Evolutionary conservation across 495 filamentous ascomycete genomes (phyloP), one percentile per base, ranked within the genome.

Genomic region (Astrothelium subdiscretum): DNA sequence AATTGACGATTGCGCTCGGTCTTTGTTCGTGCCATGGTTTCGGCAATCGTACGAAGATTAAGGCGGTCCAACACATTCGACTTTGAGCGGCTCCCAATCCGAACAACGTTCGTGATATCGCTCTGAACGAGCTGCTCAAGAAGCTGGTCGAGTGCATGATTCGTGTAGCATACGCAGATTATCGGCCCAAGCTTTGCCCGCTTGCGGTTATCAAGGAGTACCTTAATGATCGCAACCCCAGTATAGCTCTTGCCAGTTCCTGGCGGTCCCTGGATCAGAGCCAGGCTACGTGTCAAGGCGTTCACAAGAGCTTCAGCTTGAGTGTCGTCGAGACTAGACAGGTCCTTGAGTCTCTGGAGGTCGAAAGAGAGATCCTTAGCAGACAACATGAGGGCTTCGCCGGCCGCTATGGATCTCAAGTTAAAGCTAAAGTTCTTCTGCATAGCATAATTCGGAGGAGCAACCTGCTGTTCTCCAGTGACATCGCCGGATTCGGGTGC

Each of bases 211-310:
- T 73, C 75, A 2, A 91, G 69, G 8, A 92, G 69, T 1, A 82
- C 80, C 63, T 87, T 81, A 20, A 89, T 76, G 58, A 84, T 68
- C 35, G 77, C 73, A 18, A 82, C 77, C 3, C 81, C 84, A 0
- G 78, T 80, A 61, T 78, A 87, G 60, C 77, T 81, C 68, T 94
- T 94, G 4, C 89, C 88, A 3, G 88, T 91, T 1, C 89, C 89
- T 4, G 89, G 89, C 0, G 89, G 89, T 0, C 89, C 89, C 75
- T 94, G 87, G 32, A 91, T 87, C 0, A 90, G 73, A 12, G 81
- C 81, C 26, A 89, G 65, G 5, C 74, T 73, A 3, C 78, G 75
- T 2, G 74, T 78, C 3, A 92, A 72, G 22, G 81, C 75, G 31
- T 77, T 67, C 1, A 86, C 67, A 15, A 88, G 70, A 6, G 85